A percentile compares a stretch with the other conserved stretches of the same genome.
Conservation (phyloP, 2,329 filamentous ascomycete genomes). For the Ilyonectria mors-panacis region DNA sequence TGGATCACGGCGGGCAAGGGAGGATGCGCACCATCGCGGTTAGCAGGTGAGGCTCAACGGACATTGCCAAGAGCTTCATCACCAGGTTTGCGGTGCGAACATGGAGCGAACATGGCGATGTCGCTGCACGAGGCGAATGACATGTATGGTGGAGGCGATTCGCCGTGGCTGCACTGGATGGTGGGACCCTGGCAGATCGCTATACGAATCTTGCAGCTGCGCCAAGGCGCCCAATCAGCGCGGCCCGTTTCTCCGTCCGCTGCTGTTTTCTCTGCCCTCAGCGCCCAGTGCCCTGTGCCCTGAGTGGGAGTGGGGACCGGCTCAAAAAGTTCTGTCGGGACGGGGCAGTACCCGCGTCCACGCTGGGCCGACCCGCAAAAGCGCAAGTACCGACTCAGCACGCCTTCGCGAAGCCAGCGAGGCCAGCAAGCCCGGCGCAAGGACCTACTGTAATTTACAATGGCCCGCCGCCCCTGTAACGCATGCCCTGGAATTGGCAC, state of each 20-base stretch:
- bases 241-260: background rate
- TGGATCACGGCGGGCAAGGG: conserved; percentile 9
- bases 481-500: conserved; percentile 15
- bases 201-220: conserved; percentile 41
- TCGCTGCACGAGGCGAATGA: background rate
- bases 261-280: background rate
- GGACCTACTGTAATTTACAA: conserved; percentile 1
- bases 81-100: background rate
- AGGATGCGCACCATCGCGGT: background rate
- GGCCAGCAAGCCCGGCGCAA: too few relatives aligned
- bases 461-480: conserved; percentile 10
- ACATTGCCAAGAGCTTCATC: background rate
- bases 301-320: too few relatives aligned
- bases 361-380: background rate
- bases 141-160: conserved; percentile 1
- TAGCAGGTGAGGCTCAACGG: background rate
- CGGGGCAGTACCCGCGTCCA: too few relatives aligned
- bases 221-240: conserved; percentile 11
- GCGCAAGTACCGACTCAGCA: background rate
- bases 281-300: background rate
- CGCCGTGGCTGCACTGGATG: background rate
- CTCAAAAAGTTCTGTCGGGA: too few relatives aligned
- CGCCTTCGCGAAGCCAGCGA: background rate
- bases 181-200: conserved; percentile 31
- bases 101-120: background rate